Evolutionary conservation across 139 green algal species (phyloP).

Genomic region (Pleodorina starrii): DNA sequence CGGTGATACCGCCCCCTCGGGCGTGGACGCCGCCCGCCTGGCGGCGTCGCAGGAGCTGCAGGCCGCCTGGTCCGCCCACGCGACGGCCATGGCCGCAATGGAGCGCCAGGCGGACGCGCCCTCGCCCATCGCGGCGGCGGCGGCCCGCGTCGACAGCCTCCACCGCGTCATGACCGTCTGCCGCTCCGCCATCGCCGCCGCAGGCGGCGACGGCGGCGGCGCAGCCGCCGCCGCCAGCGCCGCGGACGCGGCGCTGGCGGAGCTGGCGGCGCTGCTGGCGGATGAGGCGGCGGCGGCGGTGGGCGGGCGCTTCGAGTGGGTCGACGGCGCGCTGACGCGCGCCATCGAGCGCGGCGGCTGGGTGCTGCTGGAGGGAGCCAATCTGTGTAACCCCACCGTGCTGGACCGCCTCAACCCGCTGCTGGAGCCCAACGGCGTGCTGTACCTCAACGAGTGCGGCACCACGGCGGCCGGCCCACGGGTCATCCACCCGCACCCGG

Average conservation of each 20-base stretch:
- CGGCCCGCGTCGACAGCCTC: not conserved
- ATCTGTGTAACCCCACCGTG: conserved; percentile 96
- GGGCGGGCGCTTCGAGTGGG: conserved; percentile 96
- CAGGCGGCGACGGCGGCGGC: not conserved
- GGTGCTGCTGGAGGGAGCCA: conserved; percentile 98
- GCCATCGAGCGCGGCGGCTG: conserved; percentile 90
- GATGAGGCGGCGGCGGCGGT: conserved; percentile 51
- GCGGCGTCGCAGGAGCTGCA: conserved; percentile 45
- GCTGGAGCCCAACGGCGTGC: conserved; percentile 89
- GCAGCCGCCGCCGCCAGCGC: not conserved
- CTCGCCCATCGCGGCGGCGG: conserved; percentile 17
- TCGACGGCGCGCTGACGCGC: conserved; percentile 92
- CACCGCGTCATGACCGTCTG: not conserved
- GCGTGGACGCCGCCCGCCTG: conserved; percentile 14
- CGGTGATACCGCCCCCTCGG: not conserved
- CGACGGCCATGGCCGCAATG: conserved; percentile 33
- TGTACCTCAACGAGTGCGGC: conserved; percentile 94
- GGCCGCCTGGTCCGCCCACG: conserved; percentile 46
- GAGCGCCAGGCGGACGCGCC: conserved; percentile 32
- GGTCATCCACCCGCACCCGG: conserved; percentile 87
- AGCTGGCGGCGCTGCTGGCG: conserved; percentile 47
- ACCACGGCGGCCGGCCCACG: conserved; percentile 51
- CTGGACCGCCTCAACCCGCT: conserved; percentile 98
- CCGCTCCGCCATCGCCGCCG: not conserved
- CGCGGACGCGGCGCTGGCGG: conserved; percentile 41